phyloP scores from a whole-genome alignment of 805 yeast genomes.

The Cyberlindnera mycetangii region DNA sequence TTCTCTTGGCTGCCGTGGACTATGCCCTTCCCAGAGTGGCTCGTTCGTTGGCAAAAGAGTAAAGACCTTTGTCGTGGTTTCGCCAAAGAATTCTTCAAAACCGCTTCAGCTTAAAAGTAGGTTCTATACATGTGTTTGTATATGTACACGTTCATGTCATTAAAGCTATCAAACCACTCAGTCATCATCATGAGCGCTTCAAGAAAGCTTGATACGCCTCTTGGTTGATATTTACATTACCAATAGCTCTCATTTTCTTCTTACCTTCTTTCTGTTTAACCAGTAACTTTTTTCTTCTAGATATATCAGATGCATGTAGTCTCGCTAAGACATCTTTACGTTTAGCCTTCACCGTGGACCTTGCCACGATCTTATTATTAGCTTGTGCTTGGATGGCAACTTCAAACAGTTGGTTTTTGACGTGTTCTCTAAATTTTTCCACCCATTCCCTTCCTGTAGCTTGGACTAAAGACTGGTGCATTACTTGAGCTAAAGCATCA shows the following conservation, averaged over 20 bases:
- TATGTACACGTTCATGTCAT: background rate
- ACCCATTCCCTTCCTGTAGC: conserved; percentile 80
- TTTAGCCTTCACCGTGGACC: conserved; percentile 92
- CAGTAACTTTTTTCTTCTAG: conserved; percentile 83
- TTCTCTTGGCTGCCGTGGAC: conserved; percentile 20
- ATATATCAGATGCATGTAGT: conserved; percentile 89
- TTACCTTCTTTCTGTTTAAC: conserved; percentile 94
- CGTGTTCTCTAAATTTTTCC: conserved; percentile 70
- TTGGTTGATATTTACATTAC: conserved; percentile 72
- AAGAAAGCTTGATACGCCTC: conserved; percentile 90
- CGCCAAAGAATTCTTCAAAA: conserved; percentile 1
- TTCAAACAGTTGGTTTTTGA: conserved; percentile 83
- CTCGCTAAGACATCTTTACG: conserved; percentile 93
- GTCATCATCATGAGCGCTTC: conserved; percentile 24
- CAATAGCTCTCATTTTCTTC: conserved; percentile 74
- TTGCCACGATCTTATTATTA: conserved; percentile 73
- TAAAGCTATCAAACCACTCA: background rate
- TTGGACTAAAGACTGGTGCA: conserved; percentile 79
- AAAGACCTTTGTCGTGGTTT: background rate
- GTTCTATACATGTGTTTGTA: background rate
- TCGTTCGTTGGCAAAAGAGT: conserved; percentile 14
- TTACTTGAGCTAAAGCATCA: conserved; percentile 88
- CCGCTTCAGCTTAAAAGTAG: background rate
- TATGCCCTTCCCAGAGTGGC: conserved; percentile 21
- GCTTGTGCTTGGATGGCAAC: conserved; percentile 91